These are phyloP conservation scores for Trichoderma hamatum DNA, from an alignment of 2,329 filamentous ascomycete species.

Conservation along the genomic window DNA sequence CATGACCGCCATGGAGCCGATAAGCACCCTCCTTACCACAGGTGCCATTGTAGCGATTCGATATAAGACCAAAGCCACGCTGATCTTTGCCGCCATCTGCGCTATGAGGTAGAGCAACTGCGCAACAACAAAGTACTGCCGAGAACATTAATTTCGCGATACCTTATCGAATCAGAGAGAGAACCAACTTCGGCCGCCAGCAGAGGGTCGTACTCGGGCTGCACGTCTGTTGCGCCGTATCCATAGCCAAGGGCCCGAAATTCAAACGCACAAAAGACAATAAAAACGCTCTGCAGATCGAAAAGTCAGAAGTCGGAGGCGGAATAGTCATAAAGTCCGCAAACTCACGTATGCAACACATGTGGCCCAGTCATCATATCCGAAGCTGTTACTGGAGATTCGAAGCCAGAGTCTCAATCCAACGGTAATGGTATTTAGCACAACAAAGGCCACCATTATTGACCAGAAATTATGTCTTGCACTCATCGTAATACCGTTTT, in stretches of 20 bases:
- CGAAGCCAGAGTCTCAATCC: constrained; percentile 6
- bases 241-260: constrained; percentile 3
- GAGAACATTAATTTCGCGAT: neutral
- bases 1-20: neutral
- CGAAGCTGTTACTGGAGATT: neutral
- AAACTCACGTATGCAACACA: constrained; percentile 5
- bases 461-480: neutral
- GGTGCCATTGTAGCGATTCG: constrained; percentile 12
- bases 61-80: constrained; percentile 6
- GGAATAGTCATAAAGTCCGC: neutral
- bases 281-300: neutral
- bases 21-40: neutral
- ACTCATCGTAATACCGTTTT: neutral
- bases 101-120: constrained; percentile 8
- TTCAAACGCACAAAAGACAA: constrained; percentile 13
- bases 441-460: constrained; percentile 3
- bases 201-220: neutral
- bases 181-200: constrained; percentile 3
- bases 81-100: constrained; percentile 4
- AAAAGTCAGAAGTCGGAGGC: neutral
- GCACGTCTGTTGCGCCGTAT: neutral
- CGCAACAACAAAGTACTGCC: constrained; percentile 7
- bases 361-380: constrained; percentile 16
- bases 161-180: neutral
- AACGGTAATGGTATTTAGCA: constrained; percentile 4